Evolutionary conservation across 2,329 filamentous ascomycete genomes (phyloP), one percentile per base, ranked within the genome.

Genomic region (Xenoacremonium recifei): DNA sequence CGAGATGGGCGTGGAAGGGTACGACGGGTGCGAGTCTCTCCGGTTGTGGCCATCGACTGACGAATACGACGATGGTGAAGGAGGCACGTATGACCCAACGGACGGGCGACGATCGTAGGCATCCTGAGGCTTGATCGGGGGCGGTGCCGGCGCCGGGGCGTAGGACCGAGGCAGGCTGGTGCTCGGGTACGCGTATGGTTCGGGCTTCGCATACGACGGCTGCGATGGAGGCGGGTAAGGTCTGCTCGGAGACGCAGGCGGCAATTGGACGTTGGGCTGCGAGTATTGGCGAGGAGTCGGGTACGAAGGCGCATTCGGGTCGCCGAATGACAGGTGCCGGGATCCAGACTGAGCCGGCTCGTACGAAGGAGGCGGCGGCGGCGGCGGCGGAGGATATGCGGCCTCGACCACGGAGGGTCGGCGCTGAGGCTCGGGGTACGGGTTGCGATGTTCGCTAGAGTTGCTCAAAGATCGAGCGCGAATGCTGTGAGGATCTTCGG

Each of bases 401-500:
- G 71, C 68, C 21, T 77, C 76, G 11, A 67, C 65, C n/a, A 59
- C 68, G 15, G 75, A 76, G 6, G 73, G 71, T 21, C 75, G 69
- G 19, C 76, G 69, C 27, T 67, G 62, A 6, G 65, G 54, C 20
- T 72, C 71, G 12, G 47, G 56, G 43, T 72, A 77, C 2, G 67
- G 68, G 15, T 63, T 54, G 10, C 69, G 67, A 21, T 75, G 73
- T 13, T 75, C 66, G 51, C 75, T 80, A 36, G 77, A 76, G 54
- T 79, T 80, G 58, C 81, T 85, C 23, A 75, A 68, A 5, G 82
- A 85, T 33, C 82, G 75, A 4, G 76, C 76, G 16, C 80, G 78
- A 40, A 62, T 46, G 36, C 50, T 51, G 31, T 61, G 53, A 13
- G 56, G 56, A 33, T 64, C 62, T 16, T 66, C 62, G 4, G 55